phyloP scores from a whole-genome alignment of 306 rosid genomes.

The Cucumis hystrix region DNA sequence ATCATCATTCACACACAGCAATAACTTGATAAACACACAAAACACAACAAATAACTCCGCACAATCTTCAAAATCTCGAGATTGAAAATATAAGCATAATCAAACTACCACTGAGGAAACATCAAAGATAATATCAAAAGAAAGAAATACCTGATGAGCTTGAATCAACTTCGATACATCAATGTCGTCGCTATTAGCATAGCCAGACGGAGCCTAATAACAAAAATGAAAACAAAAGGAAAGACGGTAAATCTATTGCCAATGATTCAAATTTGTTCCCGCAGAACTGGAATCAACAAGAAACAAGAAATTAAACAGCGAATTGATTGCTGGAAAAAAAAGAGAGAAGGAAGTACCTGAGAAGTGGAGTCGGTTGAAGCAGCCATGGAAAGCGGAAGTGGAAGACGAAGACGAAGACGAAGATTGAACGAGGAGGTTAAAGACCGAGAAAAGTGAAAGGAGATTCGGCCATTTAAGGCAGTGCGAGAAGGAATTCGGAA shows the following conservation, averaged over 20 bases:
- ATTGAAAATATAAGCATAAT: not conserved
- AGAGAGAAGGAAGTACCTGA: conserved; percentile 30
- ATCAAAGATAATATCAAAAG: not conserved
- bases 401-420: conserved; percentile 18
- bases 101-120: not conserved
- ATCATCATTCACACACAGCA: not conserved
- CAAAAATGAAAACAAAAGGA: not conserved
- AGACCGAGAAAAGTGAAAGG: conserved; percentile 24
- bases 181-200: conserved; percentile 25
- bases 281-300: not conserved
- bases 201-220: conserved; percentile 42
- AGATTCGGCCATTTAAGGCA: conserved; percentile 21
- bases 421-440: conserved; percentile 11
- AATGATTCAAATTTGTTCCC: not conserved
- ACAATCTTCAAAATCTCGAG: not conserved
- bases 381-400: conserved; percentile 66
- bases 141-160: conserved; percentile 59
- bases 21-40: not conserved
- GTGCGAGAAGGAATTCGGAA: conserved; percentile 4
- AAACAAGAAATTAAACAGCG: not conserved
- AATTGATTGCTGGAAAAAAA: not conserved
- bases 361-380: conserved; percentile 43
- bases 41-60: not conserved
- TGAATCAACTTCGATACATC: conserved; percentile 50
- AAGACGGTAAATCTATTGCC: not conserved